Evolutionary conservation across 2,329 filamentous ascomycete genomes (phyloP).

Genomic region (Alternaria triticimaculans): DNA sequence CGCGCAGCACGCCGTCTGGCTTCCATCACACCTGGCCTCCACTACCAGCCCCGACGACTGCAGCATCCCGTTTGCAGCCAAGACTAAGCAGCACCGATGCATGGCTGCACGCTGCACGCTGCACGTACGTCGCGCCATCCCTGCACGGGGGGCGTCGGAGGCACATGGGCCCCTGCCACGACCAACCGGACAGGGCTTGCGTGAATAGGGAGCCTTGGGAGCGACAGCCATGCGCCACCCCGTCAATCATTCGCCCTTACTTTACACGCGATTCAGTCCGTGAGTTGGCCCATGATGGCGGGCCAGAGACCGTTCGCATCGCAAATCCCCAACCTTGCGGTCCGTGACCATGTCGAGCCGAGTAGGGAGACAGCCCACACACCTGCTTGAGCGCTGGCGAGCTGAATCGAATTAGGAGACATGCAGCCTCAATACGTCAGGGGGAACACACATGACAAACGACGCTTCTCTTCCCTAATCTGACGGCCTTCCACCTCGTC

Average conservation of each 20-base stretch:
- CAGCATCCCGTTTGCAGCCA: slow-evolving; percentile 27
- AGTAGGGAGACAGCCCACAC: slow-evolving; percentile 10
- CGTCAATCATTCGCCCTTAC: slow-evolving; percentile 20
- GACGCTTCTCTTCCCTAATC: not conserved
- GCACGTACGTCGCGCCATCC: slow-evolving; percentile 24
- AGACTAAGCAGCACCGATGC: slow-evolving; percentile 19
- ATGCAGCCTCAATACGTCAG: slow-evolving; percentile 2
- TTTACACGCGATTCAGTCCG: slow-evolving; percentile 19
- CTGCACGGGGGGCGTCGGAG: slow-evolving; percentile 22
- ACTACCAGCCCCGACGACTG: slow-evolving; percentile 7
- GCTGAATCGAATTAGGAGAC: slow-evolving; percentile 16
- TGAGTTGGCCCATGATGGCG: slow-evolving; percentile 16
- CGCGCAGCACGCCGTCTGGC: not conserved
- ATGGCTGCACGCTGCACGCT: slow-evolving; percentile 23
- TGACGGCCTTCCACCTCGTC: not conserved
- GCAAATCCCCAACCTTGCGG: slow-evolving; percentile 16
- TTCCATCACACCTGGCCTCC: slow-evolving; percentile 5
- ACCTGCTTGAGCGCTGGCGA: not conserved
- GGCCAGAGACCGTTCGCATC: slow-evolving; percentile 27
- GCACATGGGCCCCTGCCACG: slow-evolving; percentile 23
- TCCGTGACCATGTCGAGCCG: slow-evolving; percentile 12
- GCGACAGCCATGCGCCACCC: slow-evolving; percentile 19
- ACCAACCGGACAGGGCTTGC: slow-evolving; percentile 18
- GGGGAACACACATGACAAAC: not conserved
- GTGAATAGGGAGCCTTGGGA: slow-evolving; percentile 32